Percentiles rank a stretch among this genome's conserved stretches.
Evolutionary conservation across 176 grass and related monocot genomes (phyloP).

Genomic region (Aegilops sharonensis): DNA sequence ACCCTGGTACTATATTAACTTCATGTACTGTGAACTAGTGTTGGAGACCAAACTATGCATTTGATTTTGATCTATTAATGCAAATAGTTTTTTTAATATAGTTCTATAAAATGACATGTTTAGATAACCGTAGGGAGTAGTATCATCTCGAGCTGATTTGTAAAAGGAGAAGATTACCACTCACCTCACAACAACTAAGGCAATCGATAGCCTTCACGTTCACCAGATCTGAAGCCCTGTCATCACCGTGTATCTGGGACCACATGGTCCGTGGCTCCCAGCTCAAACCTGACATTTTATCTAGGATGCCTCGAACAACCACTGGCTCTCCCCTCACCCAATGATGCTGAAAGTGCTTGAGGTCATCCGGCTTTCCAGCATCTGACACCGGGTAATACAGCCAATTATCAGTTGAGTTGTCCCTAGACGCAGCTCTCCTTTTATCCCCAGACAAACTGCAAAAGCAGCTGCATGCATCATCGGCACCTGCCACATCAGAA

Average conservation of each 20-base stretch:
- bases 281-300: conserved; percentile 29
- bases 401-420: conserved; percentile 38
- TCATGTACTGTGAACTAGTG: no score
- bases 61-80: no score
- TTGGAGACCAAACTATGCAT: no score
- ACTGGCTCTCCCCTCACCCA: conserved; percentile 67
- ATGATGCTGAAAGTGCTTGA: conserved; percentile 55
- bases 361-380: conserved; percentile 18
- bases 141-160: no score
- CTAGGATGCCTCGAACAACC: conserved; percentile 36
- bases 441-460: no score
- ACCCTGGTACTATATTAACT: no score
- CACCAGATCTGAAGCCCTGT: not conserved
- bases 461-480: not conserved
- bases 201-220: conserved; percentile 1
- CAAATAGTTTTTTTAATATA: no score
- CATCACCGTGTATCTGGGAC: conserved; percentile 5
- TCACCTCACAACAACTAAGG: not conserved
- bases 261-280: conserved; percentile 49
- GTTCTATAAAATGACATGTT: no score
- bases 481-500: not conserved
- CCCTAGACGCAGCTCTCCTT: conserved; percentile 28
- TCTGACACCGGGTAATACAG: conserved; percentile 42
- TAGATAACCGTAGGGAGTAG: no score
- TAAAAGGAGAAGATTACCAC: not conserved